Evolutionary conservation across 2,329 filamentous ascomycete species (phyloP), one percentile per base, ranked within the genome.

Genomic region (Fusarium anguioides): DNA sequence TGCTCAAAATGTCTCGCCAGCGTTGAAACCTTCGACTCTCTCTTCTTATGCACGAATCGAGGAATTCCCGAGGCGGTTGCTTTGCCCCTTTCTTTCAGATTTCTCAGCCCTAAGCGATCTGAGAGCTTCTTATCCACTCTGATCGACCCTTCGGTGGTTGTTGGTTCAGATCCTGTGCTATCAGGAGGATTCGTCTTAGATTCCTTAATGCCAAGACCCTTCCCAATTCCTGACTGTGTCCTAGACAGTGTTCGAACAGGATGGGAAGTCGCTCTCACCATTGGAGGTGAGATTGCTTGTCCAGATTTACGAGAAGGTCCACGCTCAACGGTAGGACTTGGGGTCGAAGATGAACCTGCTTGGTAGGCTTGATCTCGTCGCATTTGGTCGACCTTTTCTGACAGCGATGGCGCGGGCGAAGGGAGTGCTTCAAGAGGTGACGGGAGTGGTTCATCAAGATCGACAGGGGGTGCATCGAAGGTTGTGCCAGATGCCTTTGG

Each of bases 1-100:
- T 98, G 94, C 78, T 99, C 96, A 75, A 99, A 98, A 76, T 98
- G 96, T 71, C 93, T 93, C 18, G 96, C 93, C 47, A 99, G 84
- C n/a, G 90, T 94, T 10, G 94, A 96, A 4, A 99, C 96, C 72
- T 91, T 92, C 5, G 92, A 88, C 50, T 90, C 86, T 68, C 89
- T 90, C 70, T 86, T 89, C 75, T 89, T 92, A 48, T 91, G 89
- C 26, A 97, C 88, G 24, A 96, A 96, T 29, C 96, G 89, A 26
- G 94, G 94, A 61, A 99, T 98, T 39, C 95, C 85, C 2, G 96
- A 98, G n/a, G 83, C 79, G 5, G 81, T 82, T 3, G 78, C 75
- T 72, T 89, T 89, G 24, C 84, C 79, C 58, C 83, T 79, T 20
- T 78, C 78, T 74, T 94, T 95, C 56, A 92, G 79, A 5, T 87